These are phyloP conservation scores for Fusarium chaquense DNA, from an alignment of 2,329 filamentous ascomycete genomes.

Conservation along the genomic window DNA sequence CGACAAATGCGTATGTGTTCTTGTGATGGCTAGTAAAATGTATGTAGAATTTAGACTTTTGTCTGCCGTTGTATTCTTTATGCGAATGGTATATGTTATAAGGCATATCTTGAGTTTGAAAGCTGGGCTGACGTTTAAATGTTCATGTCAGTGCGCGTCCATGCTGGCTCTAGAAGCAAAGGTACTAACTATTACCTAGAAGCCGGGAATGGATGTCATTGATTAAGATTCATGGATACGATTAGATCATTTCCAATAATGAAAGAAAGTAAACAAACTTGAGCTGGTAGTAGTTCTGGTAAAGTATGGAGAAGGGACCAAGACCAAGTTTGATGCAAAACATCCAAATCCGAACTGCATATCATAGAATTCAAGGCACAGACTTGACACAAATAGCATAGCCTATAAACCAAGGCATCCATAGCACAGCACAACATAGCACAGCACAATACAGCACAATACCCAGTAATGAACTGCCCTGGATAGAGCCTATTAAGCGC, in stretches of 20 bases:
- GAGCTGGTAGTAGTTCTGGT: background rate
- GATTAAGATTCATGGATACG: constrained; percentile 1
- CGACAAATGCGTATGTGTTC: constrained; percentile 20
- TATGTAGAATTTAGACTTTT: background rate
- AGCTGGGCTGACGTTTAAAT: constrained; percentile 21
- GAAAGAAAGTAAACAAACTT: constrained; percentile 17
- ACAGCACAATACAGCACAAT: constrained; percentile 6
- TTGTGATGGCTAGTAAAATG: constrained; percentile 3
- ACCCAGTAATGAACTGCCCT: constrained; percentile 13
- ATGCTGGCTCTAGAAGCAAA: constrained; percentile 27
- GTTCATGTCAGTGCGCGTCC: constrained; percentile 42
- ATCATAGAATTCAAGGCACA: constrained; percentile 44
- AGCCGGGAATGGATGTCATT: constrained; percentile 25
- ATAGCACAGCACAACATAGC: constrained; percentile 36
- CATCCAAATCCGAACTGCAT: constrained; percentile 40
- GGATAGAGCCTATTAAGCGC: constrained; percentile 41
- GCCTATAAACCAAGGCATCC: background rate
- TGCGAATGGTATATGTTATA: constrained; percentile 36
- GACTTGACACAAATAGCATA: constrained; percentile 33
- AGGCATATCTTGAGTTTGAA: background rate
- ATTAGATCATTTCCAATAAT: constrained; percentile 5
- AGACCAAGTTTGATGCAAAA: constrained; percentile 42
- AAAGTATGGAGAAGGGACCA: constrained; percentile 7
- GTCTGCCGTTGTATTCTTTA: constrained; percentile 37
- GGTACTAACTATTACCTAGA: constrained; percentile 3